A percentile compares a stretch with the other conserved stretches of the same genome.
These are phyloP conservation scores for Cryptococcus sp. DNA, from an alignment of 1,284 basidiomycete species.

Conservation along the genomic window DNA sequence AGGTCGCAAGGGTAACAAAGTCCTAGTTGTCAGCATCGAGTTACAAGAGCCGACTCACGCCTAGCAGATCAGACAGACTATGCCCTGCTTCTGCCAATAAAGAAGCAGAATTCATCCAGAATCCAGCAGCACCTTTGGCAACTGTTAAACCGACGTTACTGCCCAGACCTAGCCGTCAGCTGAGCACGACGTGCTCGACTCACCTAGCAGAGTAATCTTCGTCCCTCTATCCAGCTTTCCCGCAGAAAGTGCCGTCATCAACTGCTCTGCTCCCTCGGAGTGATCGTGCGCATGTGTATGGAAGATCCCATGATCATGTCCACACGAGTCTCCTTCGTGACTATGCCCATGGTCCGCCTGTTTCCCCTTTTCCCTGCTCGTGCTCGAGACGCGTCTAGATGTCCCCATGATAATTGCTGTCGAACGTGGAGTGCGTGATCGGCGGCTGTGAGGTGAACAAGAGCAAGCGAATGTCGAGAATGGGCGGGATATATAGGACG, in stretches of 20 bases:
- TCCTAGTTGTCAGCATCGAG: conserved; percentile 49
- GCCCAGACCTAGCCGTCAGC: conserved; percentile 59
- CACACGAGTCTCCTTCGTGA: conserved; percentile 18
- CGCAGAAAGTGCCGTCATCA: conserved; percentile 59
- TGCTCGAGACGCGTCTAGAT: neutral
- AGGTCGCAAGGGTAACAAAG: conserved; percentile 86
- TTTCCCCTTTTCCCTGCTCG: neutral
- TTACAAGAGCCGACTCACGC: conserved; percentile 21
- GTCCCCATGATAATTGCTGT: neutral
- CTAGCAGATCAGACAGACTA: conserved; percentile 66
- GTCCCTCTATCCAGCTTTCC: conserved; percentile 75
- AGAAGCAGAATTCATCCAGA: conserved; percentile 78
- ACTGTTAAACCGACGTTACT: conserved; percentile 77
- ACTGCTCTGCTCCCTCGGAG: conserved; percentile 62
- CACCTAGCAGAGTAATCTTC: conserved; percentile 66
- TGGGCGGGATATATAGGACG: neutral
- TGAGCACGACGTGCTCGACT: conserved; percentile 3
- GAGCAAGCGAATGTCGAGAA: too few species aligned
- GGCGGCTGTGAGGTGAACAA: too few species aligned
- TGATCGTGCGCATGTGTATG: conserved; percentile 51
- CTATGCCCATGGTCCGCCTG: neutral
- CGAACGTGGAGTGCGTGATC: too few species aligned
- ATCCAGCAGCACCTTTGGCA: conserved; percentile 77
- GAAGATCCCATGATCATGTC: conserved; percentile 48
- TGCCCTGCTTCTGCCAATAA: conserved; percentile 93